A percentile compares a stretch with the other conserved stretches of the same genome.
Evolutionary conservation across 495 filamentous ascomycete genomes (phyloP).

Genomic region (Podospora pseudoanserina): DNA sequence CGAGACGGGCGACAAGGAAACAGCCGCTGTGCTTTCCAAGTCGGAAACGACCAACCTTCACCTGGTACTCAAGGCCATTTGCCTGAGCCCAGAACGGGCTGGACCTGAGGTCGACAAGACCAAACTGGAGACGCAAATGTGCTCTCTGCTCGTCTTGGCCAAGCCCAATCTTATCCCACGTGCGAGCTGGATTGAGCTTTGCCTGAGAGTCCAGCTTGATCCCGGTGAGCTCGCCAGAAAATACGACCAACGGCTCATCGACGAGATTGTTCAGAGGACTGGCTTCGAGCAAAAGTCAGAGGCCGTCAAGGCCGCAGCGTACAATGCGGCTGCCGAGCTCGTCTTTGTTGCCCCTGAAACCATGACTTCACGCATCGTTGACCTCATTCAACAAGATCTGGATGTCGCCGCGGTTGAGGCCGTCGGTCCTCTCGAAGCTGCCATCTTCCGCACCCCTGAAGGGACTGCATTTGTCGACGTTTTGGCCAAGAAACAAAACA

Average conservation of each 20-base stretch:
- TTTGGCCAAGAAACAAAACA: conserved; percentile 69
- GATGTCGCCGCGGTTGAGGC: conserved; percentile 59
- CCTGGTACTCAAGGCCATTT: conserved; percentile 68
- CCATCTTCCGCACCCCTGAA: conserved; percentile 84
- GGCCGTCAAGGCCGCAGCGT: conserved; percentile 63
- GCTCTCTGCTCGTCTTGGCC: conserved; percentile 72
- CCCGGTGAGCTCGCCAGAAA: conserved; percentile 70
- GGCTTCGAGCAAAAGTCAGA: conserved; percentile 44
- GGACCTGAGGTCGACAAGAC: conserved; percentile 38
- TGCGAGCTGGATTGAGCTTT: conserved; percentile 82
- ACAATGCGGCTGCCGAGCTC: conserved; percentile 77
- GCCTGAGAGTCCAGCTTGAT: conserved; percentile 72
- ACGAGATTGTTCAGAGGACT: conserved; percentile 48
- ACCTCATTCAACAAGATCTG: conserved; percentile 68
- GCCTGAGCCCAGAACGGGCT: conserved; percentile 45
- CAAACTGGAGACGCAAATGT: conserved; percentile 58
- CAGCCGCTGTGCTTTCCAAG: conserved; percentile 64
- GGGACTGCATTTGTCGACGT: conserved; percentile 88
- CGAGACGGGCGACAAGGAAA: conserved; percentile 71
- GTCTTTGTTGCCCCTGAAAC: conserved; percentile 87
- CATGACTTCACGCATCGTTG: conserved; percentile 71
- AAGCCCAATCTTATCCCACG: conserved; percentile 72
- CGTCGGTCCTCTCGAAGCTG: conserved; percentile 80
- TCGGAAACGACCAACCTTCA: conserved; percentile 57
- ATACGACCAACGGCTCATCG: conserved; percentile 43